Percentiles rank a stretch among this genome's conserved stretches.
Evolutionary conservation across 2,329 filamentous ascomycete genomes (phyloP).

Genomic region (Ilyonectria sp.): DNA sequence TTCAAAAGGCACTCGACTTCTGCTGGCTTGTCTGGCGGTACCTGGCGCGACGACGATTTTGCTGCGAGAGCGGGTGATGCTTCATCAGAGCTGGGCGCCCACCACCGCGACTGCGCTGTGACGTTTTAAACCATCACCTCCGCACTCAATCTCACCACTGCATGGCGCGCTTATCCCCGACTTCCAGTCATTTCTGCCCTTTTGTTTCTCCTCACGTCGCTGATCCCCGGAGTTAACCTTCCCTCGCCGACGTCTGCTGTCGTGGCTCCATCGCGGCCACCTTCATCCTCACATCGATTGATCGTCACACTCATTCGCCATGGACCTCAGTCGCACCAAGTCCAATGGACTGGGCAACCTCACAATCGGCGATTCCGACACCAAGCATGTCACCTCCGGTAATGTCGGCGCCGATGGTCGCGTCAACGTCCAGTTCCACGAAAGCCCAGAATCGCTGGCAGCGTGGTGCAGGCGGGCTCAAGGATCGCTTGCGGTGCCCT

Average conservation of each 20-base stretch:
- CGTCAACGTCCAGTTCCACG: slow-evolving; percentile 51
- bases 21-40: neutral
- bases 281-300: neutral
- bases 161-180: slow-evolving; percentile 4
- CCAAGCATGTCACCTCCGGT: slow-evolving; percentile 42
- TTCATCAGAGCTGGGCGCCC: neutral
- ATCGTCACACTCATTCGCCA: slow-evolving; percentile 16
- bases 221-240: neutral
- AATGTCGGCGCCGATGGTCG: slow-evolving; percentile 50
- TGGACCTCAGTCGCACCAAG: slow-evolving; percentile 49
- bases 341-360: slow-evolving; percentile 49
- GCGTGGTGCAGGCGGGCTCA: slow-evolving; percentile 48
- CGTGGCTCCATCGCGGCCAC: neutral
- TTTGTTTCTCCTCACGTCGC: neutral
- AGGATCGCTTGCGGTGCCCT: slow-evolving; percentile 21
- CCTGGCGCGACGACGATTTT: neutral
- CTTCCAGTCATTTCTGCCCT: neutral
- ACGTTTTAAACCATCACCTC: neutral
- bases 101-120: neutral
- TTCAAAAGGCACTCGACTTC: neutral
- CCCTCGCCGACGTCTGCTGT: neutral
- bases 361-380: slow-evolving; percentile 40
- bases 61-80: neutral
- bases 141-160: neutral
- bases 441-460: slow-evolving; percentile 45